Base-by-base conservation (phyloP, 495 filamentous ascomycete genomes). In the Penicillium longicatenatum region DNA sequence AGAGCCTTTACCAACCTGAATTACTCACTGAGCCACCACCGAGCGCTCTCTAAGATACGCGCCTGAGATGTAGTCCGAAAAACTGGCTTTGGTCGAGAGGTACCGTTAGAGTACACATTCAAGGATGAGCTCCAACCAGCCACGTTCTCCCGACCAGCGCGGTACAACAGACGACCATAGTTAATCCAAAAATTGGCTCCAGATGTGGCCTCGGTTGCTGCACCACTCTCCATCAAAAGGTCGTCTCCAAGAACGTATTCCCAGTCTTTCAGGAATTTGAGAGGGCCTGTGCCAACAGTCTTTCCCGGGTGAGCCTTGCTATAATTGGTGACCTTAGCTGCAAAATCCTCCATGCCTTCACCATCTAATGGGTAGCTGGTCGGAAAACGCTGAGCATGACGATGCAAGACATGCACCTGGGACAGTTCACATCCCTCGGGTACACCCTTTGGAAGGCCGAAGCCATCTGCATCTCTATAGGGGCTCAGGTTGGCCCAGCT, bases 381-480 rank as follows among this genome's bases (percentile, higher is more conserved):
- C 0, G 79, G 79, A 54, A 81, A 84, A 43, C 80, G 70, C 58
- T 84, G 76, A 1, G 80, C 79, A 62, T 84, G 81, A 21, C 82
- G 74, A 57, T 83, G 82, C 2, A 85, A 66, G 10, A 72, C 64
- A 51, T 81, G 78, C 12, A 70, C 79, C 53, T 83, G 80, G 44
- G 81, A 79, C 26, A 84, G 58, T 44, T 84, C 80, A 60, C 82
- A 84, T 35, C 75, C 80, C 22, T 67, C 54, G 0, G 82, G 81
- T 17, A 81, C 64, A 8, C 81, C 81, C 19, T 79, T 75, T 21
- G 79, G 68, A 1, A 77, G 39, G 24, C 72, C 71, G 61, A 80
- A 78, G 19, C 45, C 45, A 29, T 66, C 57, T 1, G 54, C 75
- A 46, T 82, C 79, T 2, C 58, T 59, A 60, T 82, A 84, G 4